These are phyloP conservation scores for Colletotrichum trifolii DNA, from an alignment of 2,329 filamentous ascomycete genomes.

Conservation along the genomic window DNA sequence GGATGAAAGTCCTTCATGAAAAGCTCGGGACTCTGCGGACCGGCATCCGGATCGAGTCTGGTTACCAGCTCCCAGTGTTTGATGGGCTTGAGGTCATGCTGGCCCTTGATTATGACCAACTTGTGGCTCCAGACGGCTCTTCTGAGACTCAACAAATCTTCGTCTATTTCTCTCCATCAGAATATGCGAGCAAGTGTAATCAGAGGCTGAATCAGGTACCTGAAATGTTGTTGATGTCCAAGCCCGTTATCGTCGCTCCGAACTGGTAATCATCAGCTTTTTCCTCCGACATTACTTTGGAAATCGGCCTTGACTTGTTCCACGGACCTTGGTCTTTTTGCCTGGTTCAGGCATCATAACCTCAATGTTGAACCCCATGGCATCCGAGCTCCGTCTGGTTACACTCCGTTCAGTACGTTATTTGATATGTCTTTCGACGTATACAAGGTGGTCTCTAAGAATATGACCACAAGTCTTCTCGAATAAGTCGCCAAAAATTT, in stretches of 20 bases:
- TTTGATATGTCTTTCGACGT: not conserved
- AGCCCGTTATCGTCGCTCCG: constrained; percentile 48
- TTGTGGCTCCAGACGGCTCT: constrained; percentile 57
- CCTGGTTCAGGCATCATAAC: not conserved
- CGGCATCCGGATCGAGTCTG: constrained; percentile 53
- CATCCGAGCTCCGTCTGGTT: too few relatives aligned
- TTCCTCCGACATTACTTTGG: too few relatives aligned
- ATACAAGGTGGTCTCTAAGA: too few relatives aligned
- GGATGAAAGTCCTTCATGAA: constrained; percentile 54
- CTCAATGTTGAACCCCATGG: constrained; percentile 2
- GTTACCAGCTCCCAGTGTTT: constrained; percentile 59
- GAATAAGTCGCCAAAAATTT: too few relatives aligned
- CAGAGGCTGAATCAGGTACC: constrained; percentile 36
- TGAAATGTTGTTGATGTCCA: constrained; percentile 51
- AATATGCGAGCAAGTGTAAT: not conserved
- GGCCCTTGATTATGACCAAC: constrained; percentile 55
- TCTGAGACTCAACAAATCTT: constrained; percentile 48
- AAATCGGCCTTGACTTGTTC: too few relatives aligned
- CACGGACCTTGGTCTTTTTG: not conserved
- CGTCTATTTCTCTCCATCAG: constrained; percentile 41
- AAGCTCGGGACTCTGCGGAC: constrained; percentile 53
- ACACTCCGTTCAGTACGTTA: not conserved
- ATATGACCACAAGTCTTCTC: too few relatives aligned
- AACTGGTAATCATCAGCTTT: constrained; percentile 48
- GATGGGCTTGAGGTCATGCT: constrained; percentile 51